phyloP scores from a whole-genome alignment of 345 rosid genomes.

The Moringa oleifera region DNA sequence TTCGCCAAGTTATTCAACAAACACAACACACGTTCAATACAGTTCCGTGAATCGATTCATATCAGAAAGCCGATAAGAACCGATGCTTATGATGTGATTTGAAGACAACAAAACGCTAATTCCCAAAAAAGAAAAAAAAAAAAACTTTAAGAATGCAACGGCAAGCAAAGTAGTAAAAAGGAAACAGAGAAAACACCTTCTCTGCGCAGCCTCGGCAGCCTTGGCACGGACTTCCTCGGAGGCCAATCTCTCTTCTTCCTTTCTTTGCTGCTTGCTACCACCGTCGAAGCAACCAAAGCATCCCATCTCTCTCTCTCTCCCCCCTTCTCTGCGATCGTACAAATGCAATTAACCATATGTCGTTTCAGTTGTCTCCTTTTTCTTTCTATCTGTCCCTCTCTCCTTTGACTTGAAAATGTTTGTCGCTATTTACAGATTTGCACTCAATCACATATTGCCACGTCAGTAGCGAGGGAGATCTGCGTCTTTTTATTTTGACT shows the following conservation, averaged over 20 bases:
- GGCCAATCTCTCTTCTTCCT: slow-evolving; percentile 65
- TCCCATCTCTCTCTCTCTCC: slow-evolving; percentile 30
- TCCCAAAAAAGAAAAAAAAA: slow-evolving; percentile 6
- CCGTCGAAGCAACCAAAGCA: slow-evolving; percentile 79
- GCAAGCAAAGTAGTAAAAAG: not conserved
- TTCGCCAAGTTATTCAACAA: too few species aligned
- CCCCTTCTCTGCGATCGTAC: not conserved
- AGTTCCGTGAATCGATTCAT: not conserved
- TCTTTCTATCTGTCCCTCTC: not conserved
- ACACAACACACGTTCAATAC: not conserved
- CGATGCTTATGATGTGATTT: not conserved
- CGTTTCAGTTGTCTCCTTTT: too few species aligned
- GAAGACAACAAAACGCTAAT: not conserved
- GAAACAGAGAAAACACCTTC: slow-evolving; percentile 34
- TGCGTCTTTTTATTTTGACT: not conserved
- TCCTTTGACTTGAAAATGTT: slow-evolving; percentile 1
- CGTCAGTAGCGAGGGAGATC: not conserved
- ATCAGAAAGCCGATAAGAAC: not conserved
- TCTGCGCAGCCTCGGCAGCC: slow-evolving; percentile 98
- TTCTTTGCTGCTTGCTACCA: slow-evolving; percentile 43
- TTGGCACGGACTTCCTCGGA: slow-evolving; percentile 88
- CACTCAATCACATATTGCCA: not conserved
- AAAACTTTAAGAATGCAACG: not conserved
- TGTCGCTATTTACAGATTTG: not conserved
- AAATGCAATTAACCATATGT: too few species aligned